phyloP scores from a whole-genome alignment of 129 eudicot species.

The Flaveria ramosissima region DNA sequence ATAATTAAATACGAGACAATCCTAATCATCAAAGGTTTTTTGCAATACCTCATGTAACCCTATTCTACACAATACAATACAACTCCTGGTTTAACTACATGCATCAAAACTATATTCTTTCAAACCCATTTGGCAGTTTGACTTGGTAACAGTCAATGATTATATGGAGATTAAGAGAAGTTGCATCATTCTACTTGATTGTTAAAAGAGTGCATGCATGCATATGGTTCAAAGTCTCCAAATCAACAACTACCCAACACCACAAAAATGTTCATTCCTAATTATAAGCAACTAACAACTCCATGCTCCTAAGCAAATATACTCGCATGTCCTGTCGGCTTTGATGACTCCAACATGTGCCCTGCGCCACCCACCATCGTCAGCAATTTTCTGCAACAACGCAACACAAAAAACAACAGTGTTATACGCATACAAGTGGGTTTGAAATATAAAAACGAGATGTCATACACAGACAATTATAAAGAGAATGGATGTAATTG shows the following conservation, averaged over 20 bases:
- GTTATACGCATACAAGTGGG: no score
- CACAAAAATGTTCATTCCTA: slow-evolving; percentile 13
- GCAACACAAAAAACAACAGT: background rate
- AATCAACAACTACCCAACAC: slow-evolving; percentile 10
- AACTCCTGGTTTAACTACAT: background rate
- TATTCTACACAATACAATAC: no score
- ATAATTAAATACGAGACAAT: no score
- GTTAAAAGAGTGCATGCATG: background rate
- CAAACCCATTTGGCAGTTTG: background rate
- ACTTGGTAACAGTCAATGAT: background rate
- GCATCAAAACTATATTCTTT: background rate
- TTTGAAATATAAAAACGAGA: no score
- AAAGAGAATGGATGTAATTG: slow-evolving; percentile 9
- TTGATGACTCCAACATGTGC: slow-evolving; percentile 55
- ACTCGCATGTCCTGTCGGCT: slow-evolving; percentile 54
- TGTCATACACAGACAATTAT: background rate
- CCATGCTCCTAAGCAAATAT: slow-evolving; percentile 48
- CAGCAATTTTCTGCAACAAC: slow-evolving; percentile 49
- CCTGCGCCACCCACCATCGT: slow-evolving; percentile 49
- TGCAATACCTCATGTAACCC: background rate
- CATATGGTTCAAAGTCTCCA: slow-evolving; percentile 14
- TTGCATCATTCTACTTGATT: background rate
- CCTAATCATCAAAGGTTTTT: background rate
- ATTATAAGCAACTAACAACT: background rate
- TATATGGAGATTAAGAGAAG: background rate